Evolutionary conservation across 768 basidiomycete species (phyloP), one percentile per base, ranked within the genome.

Genomic region (Boletellus emodensis): DNA sequence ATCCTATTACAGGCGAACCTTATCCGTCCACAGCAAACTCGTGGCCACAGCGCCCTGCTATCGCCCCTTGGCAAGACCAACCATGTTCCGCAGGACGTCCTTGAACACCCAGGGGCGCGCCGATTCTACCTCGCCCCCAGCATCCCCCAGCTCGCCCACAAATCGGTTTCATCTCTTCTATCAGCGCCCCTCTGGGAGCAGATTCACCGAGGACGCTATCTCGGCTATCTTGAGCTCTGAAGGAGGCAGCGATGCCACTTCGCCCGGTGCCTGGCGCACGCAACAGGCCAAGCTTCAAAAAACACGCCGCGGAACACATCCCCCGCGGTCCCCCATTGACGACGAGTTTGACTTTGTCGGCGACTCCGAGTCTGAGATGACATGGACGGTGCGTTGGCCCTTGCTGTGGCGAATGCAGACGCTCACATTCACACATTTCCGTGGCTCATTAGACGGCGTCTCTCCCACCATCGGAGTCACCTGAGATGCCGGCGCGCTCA

Each of bases 191-290:
- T 57, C 59, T 12, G 67, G 65, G 15, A 67, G 66, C 51, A 61
- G 63, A 20, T 69, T 67, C 44, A 58, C 47, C 20, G 66, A 67
- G 15, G 62, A 58, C 0, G 32, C 53, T 3, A 48, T 58, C 17
- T 67, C 66, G 2, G 66, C 51, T 0, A 46, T 68, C 39, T 43
- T 62, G 34, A 64, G 53, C 7, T 66, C 64, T 11, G 65, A 67
- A 34, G 48, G 56, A 1, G 64, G 55, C n/a, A 66, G 62, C 28
- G 56, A 60, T 15, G 37, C 44, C n/a, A 30, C 39, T 5, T 55
- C 61, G 0, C 35, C 53, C 3, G 46, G 41, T 15, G 10, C 51
- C 3, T 48, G 51, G 64, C 53, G 34, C n/a, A 47, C 36, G 4
- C 54, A 46, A 7, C 17, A 54, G 2, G 40, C 57, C 0, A 55